A percentile compares a stretch with the other conserved stretches of the same genome.
Evolutionary conservation across 306 rosid genomes (phyloP).

Genomic region (Begonia masoniana): DNA sequence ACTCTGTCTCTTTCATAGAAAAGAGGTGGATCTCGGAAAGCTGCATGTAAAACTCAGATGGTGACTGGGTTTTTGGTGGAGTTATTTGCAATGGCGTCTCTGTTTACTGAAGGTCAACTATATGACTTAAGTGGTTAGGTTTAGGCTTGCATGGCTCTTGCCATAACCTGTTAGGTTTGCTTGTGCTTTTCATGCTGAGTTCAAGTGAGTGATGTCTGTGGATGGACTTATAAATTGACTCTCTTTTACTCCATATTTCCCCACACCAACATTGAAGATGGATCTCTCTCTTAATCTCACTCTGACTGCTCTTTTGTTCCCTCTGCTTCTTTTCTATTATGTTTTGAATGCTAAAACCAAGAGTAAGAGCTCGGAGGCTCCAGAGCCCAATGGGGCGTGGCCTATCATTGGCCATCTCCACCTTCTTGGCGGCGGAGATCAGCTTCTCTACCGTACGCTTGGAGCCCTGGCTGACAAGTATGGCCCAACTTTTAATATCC

Average conservation of each 20-base stretch:
- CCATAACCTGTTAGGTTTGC: no score
- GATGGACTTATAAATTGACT: background rate
- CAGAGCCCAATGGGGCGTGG: conserved; percentile 25
- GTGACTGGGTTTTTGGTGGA: no score
- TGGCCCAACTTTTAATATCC: conserved; percentile 37
- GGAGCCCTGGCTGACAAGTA: conserved; percentile 40
- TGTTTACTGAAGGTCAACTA: no score
- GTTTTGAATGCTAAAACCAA: conserved; percentile 1
- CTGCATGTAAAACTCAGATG: no score
- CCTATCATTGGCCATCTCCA: conserved; percentile 46
- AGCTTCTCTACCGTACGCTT: conserved; percentile 30
- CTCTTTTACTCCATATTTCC: background rate
- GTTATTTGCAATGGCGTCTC: no score
- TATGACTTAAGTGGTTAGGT: no score
- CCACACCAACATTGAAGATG: background rate
- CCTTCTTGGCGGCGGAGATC: conserved; percentile 27
- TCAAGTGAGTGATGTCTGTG: no score
- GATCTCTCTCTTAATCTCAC: background rate
- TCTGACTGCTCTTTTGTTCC: conserved; percentile 1
- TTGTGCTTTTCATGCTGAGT: no score
- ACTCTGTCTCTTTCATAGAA: no score
- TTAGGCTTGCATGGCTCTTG: no score
- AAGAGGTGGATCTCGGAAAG: no score
- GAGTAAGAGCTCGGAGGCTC: conserved; percentile 17
- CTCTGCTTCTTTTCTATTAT: conserved; percentile 9